A percentile compares a stretch with the other conserved stretches of the same genome.
Evolutionary conservation across 805 yeast species (phyloP).

Genomic region (Lipomyces starkeyi): DNA sequence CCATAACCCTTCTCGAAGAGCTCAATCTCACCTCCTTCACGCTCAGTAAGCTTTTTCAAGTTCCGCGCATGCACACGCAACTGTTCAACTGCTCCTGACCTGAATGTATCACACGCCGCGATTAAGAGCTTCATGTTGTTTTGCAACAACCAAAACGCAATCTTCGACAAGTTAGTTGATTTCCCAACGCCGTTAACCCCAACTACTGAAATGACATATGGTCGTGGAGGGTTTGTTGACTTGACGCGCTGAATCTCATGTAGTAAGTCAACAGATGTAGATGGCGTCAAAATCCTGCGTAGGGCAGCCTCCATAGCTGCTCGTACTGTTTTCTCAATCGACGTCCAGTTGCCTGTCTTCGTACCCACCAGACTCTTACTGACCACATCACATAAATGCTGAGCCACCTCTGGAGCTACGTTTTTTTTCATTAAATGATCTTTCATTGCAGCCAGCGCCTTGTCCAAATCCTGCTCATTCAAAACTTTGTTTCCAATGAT

Average conservation of each 20-base stretch:
- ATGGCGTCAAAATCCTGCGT: slow-evolving; percentile 81
- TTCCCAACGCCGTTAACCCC: slow-evolving; percentile 99
- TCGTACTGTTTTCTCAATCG: slow-evolving; percentile 73
- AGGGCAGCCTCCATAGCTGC: slow-evolving; percentile 61
- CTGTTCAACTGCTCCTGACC: slow-evolving; percentile 99
- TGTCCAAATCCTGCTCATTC: slow-evolving; percentile 65
- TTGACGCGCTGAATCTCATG: slow-evolving; percentile 66
- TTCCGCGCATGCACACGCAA: slow-evolving; percentile 90
- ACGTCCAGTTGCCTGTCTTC: slow-evolving; percentile 73
- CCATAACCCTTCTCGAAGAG: slow-evolving; percentile 95
- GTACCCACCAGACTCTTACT: slow-evolving; percentile 73
- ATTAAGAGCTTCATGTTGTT: slow-evolving; percentile 84
- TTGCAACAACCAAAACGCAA: slow-evolving; percentile 94
- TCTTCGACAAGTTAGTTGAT: slow-evolving; percentile 90
- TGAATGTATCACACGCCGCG: slow-evolving; percentile 96
- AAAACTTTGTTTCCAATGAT: slow-evolving; percentile 73
- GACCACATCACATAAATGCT: slow-evolving; percentile 69
- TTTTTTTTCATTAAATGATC: slow-evolving; percentile 84
- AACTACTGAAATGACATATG: slow-evolving; percentile 95
- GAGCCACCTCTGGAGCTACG: slow-evolving; percentile 90
- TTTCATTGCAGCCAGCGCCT: slow-evolving; percentile 67
- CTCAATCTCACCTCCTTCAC: slow-evolving; percentile 62
- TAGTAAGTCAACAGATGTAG: slow-evolving; percentile 83
- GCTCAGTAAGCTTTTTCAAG: slow-evolving; percentile 67
- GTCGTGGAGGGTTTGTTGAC: slow-evolving; percentile 49